Evolutionary conservation across 768 basidiomycete species (phyloP), one percentile per base, ranked within the genome.

Genomic region (Naganishia randhawae): DNA sequence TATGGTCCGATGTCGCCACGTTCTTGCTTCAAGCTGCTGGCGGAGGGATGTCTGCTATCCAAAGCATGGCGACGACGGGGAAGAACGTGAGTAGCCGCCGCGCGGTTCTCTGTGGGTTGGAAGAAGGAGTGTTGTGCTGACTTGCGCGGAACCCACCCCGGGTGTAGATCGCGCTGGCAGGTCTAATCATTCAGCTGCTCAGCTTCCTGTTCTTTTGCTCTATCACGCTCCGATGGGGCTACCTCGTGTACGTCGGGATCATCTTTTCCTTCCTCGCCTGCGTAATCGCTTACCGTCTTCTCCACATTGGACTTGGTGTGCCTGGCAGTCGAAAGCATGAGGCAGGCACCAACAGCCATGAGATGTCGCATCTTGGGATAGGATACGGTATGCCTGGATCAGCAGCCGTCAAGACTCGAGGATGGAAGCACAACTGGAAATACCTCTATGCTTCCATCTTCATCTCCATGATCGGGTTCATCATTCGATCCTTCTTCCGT

Each of bases 1-100:
- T 80, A 63, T 67, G 74, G n/a, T 76, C 76, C 9, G 78, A 80
- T 71, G 71, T 80, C 63, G 61, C 72, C 61, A 80, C 78, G 0
- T 80, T 80, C 70, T 53, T 78, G n/a, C 72, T 78, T 19, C 78
- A 80, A 67, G 78, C 75, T 63, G 73, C 74, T 1, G 78, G 78
- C 7, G 78, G 78, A 65, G 76, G 77, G 29, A 69, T 78, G n/a
- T 61, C 57, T 29, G 75, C 73, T 32, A 70, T 72, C 16, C 67
- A 74, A 16, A 45, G 66, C 11, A 66, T 54, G 22, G 72, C 72
- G 14, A 19, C 75, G 63, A 69, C 71, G 6, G 78, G 78, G 3
- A 74, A 72, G 19, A 67, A 75, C 31, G 66, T 67, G 17, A 22
- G 65, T 66, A 8, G 29, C 37, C 3, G n/a, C n/a, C 32, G 31